Evolutionary conservation across 1,284 basidiomycete species (phyloP).

Genomic region (Fistulinella cinereoalba): DNA sequence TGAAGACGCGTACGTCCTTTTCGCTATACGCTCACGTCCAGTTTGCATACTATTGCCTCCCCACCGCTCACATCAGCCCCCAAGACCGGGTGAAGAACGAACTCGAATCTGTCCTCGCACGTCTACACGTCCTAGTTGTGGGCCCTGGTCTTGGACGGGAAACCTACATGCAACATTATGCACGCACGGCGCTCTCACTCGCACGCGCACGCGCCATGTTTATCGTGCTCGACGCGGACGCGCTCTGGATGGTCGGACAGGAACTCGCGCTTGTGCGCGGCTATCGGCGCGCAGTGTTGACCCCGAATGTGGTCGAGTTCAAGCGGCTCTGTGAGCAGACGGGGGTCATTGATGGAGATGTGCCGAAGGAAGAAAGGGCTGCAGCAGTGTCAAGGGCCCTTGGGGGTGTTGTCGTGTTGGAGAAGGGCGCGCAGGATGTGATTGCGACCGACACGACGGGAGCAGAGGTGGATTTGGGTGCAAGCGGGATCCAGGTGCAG

Average conservation of each 20-base stretch:
- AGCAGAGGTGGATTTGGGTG: slow-evolving; percentile 40
- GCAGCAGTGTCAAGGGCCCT: slow-evolving; percentile 67
- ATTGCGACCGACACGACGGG: slow-evolving; percentile 65
- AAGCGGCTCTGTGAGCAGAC: slow-evolving; percentile 75
- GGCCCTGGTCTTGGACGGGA: slow-evolving; percentile 93
- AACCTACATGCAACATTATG: slow-evolving; percentile 82
- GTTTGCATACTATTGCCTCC: not conserved
- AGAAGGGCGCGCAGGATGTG: slow-evolving; percentile 82
- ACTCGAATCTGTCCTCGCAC: slow-evolving; percentile 70
- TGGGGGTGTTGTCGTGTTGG: slow-evolving; percentile 87
- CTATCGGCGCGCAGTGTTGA: slow-evolving; percentile 80
- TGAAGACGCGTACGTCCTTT: slow-evolving; percentile 47
- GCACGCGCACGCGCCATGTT: slow-evolving; percentile 69
- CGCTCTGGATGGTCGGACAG: slow-evolving; percentile 75
- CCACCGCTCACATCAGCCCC: slow-evolving; percentile 34
- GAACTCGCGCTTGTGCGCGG: slow-evolving; percentile 75
- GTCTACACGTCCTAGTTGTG: slow-evolving; percentile 89
- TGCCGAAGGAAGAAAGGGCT: slow-evolving; percentile 49
- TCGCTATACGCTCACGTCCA: not conserved
- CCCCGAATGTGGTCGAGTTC: slow-evolving; percentile 96
- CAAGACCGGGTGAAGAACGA: slow-evolving; percentile 51
- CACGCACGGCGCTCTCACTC: slow-evolving; percentile 53
- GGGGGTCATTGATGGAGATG: slow-evolving; percentile 53
- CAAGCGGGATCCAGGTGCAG: slow-evolving; percentile 40
- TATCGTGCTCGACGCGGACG: slow-evolving; percentile 93